Conservation (phyloP, 192 early-diverging fungal species). For the Backusella westeae region DNA sequence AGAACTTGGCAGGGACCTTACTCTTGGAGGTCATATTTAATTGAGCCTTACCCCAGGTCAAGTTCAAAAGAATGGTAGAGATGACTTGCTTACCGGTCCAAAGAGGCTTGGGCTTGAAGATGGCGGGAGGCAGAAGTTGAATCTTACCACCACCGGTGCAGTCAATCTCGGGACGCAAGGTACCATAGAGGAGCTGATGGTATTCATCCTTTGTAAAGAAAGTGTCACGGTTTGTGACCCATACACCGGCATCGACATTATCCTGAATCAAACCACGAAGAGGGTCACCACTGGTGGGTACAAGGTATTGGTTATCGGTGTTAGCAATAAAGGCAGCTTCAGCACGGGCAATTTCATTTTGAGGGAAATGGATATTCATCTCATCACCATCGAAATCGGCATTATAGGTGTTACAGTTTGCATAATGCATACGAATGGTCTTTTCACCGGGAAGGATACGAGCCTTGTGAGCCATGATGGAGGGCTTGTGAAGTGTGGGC, state of each 20-base stretch:
- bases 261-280: conserved; percentile 98
- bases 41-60: conserved; percentile 89
- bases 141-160: conserved; percentile 73
- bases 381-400: conserved; percentile 99
- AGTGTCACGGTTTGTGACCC: conserved; percentile 85
- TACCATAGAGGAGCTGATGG: conserved; percentile 91
- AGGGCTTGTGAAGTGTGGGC: conserved; percentile 99
- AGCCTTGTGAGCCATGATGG: conserved; percentile 97
- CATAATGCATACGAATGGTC: conserved; percentile 99
- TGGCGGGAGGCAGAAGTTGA: conserved; percentile 81
- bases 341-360: conserved; percentile 94
- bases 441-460: conserved; percentile 94
- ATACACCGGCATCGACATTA: conserved; percentile 95
- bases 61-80: conserved; percentile 89
- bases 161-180: conserved; percentile 77
- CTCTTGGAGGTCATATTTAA: conserved; percentile 81
- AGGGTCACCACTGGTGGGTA: conserved; percentile 95
- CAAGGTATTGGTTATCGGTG: conserved; percentile 95
- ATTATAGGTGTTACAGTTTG: conserved; percentile 86
- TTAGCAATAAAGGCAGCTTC: conserved; percentile 95
- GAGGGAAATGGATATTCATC: conserved; percentile 99
- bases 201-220: conserved; percentile 88
- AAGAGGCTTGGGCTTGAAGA: conserved; percentile 78
- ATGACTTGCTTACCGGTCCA: conserved; percentile 99
- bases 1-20: conserved; percentile 85